Base-by-base conservation (phyloP, 1,284 basidiomycete species). In the Sanghuangporus sanghuang region DNA sequence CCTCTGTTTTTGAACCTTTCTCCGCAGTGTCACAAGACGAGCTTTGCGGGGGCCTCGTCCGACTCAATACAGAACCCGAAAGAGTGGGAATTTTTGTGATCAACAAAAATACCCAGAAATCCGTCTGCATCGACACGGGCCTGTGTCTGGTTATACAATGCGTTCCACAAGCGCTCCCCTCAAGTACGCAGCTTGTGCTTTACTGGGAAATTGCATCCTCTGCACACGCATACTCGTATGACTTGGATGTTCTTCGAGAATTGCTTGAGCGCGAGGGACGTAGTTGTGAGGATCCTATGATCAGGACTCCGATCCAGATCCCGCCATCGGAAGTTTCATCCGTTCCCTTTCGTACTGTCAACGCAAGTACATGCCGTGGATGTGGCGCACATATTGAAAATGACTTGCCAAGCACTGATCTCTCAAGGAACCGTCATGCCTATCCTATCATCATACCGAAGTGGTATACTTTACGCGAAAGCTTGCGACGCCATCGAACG, bases 371-470 rank as follows among this genome's bases (percentile, higher is more conserved):
- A 18, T 36, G 53, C 16, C 4, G 8, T 21, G 21, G 46, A 21
- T 59, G 57, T 32, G 57, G 57, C 27, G 21, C 12, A 32, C 57
- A 18, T 9, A n/a, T 40, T 36, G 58, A 52, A 38, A 5, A 18
- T 11, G 6, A 6, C n/a, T 46, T 46, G 44, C 58, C 39, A 5
- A 60, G 58, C 36, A 60, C 58, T 16, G 58, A 60, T 35, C 58
- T 60, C 23, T 52, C 48, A 12, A 56, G 44, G 16, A 60, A 64
- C 27, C 50, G 63, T 18, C 39, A 64, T 27, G 49, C 57, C 52
- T 60, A 64, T 46, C 63, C 63, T n/a, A 27, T 64, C 49, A 61
- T 64, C 32, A 61, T 61, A 23, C 63, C 63, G 23, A 64, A 64
- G 40, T 64, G 63, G 63, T 7, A 59, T 23, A 64, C 63, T 12